Percentiles rank a stretch among this genome's conserved stretches.
These are phyloP conservation scores for Inosperma sp. DNA, from an alignment of 768 basidiomycete genomes.

Conservation along the genomic window DNA sequence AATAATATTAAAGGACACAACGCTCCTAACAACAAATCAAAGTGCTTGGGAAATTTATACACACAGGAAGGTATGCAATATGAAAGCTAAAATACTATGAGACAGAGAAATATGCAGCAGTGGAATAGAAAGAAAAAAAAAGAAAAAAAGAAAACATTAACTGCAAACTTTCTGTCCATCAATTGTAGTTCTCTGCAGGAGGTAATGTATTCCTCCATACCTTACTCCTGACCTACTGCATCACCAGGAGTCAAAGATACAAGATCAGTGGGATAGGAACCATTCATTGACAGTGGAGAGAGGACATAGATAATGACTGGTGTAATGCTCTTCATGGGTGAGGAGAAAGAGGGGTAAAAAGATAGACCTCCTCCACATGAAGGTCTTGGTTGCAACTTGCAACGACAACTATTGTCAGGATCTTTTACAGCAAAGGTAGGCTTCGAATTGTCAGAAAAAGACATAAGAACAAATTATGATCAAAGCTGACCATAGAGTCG, in stretches of 20 bases:
- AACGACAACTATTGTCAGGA: background rate
- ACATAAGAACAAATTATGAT: background rate
- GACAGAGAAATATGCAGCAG: background rate
- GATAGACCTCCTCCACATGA: constrained; percentile 5
- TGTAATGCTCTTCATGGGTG: background rate
- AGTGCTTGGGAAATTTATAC: background rate
- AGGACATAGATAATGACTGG: background rate
- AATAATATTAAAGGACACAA: background rate
- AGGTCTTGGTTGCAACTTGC: background rate
- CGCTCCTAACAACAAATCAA: background rate
- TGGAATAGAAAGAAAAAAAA: background rate
- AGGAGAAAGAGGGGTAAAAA: constrained; percentile 1
- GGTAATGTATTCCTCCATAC: no score
- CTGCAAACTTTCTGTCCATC: background rate
- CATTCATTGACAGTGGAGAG: background rate
- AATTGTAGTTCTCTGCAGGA: no score
- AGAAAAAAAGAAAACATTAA: constrained; percentile 1
- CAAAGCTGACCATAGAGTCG: background rate
- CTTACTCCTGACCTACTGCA: background rate
- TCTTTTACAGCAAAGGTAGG: background rate
- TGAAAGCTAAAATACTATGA: constrained; percentile 1
- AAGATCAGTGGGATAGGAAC: background rate
- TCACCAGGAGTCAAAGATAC: constrained; percentile 1
- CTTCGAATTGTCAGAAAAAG: background rate
- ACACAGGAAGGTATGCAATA: no score